Base-by-base conservation (phyloP, 2,329 filamentous ascomycete genomes). In the Nothophaeocryptopus gaeumannii region DNA sequence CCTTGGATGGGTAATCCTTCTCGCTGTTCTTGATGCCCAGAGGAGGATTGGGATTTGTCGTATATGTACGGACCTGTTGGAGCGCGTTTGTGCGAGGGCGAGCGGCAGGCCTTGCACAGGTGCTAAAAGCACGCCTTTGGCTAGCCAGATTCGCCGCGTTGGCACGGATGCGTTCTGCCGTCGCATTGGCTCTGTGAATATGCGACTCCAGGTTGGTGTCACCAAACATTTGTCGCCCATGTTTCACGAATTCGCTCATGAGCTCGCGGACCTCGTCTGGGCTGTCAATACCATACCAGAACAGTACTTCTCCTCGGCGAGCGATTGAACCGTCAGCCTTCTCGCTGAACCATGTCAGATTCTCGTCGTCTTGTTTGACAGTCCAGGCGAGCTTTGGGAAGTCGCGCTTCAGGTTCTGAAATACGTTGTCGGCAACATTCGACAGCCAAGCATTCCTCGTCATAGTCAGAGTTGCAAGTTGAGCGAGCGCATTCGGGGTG, bases 331-430 rank as follows among this genome's bases (percentile, higher is more conserved):
- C 92, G 61, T 96, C 90, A 8, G 92, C 87, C 78, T 96, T 96
- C 72, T 96, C 91, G 61, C 95, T 95, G 78, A 97, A 96, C 93
- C 92, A 97, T 9, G 89, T 91, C 63, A 97, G 77, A 70, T 97
- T 96, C 79, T 97, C 92, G 63, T 97, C 91, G 60, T 95, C 87
- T 65, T 91, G 86, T 74, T 88, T 92, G 53, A 96, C 92, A n/a
- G 90, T 95, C 92, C 91, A 99, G 57, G 89, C 87, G 58, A 97
- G 79, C 73, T 86, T 89, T 47, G 90, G 84, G 70, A 91, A 87
- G 66, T 96, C 92, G 72, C 95, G 95, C 78, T 92, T 95, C 69
- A 97, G 88, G 55, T 88, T 86, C 57, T 86, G 83, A 70, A 97
- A 96, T 50, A 97, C 88, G 65, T 97, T 96, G 70, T 97, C 93